Evolutionary conservation across 805 yeast species (phyloP), one percentile per base, ranked within the genome.

Genomic region (Yamadazyma olivae): DNA sequence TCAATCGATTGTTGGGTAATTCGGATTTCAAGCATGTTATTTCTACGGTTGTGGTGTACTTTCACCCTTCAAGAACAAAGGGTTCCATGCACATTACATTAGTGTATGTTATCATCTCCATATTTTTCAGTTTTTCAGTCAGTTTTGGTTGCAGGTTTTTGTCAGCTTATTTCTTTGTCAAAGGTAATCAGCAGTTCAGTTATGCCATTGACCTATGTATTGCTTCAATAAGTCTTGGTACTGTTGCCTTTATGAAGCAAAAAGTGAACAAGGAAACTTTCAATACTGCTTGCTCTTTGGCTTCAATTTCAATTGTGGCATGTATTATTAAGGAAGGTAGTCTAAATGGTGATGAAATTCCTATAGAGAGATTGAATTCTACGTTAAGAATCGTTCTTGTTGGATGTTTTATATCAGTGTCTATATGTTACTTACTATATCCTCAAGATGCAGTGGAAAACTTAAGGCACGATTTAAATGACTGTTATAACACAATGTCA

Each of bases 81-180:
- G 95, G 95, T 0, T 76, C 86, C 14, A 86, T 86, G 91, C 73
- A 79, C 41, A 88, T 86, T 51, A 79, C 89, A 9, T 55, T 83
- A 13, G 52, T 75, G 29, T 87, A 77, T 58, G 90, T 81, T 3
- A 46, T 69, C 0, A 39, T 75, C 2, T 65, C 88, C 1, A 57
- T 84, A 12, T 35, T 64, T 3, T 86, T 67, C 59, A 74, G 79
- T 29, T 71, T 77, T 36, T 36, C 67, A 0, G 70, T 80, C 6
- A 71, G 84, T 3, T 54, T 77, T 12, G 44, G 64, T 1, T 71
- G 85, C 31, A 71, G 84, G 57, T 51, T 64, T 1, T 50, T 77
- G 1, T 70, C 86, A 2, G 66, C 77, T 9, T 39, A 52, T 10
- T 68, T 72, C 40, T 74, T 57, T 45, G 61, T 63, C 15, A 47